A percentile compares a stretch with the other conserved stretches of the same genome.
Conservation (phyloP, 345 rosid species). For the Cardamine chenopodiifolia region DNA sequence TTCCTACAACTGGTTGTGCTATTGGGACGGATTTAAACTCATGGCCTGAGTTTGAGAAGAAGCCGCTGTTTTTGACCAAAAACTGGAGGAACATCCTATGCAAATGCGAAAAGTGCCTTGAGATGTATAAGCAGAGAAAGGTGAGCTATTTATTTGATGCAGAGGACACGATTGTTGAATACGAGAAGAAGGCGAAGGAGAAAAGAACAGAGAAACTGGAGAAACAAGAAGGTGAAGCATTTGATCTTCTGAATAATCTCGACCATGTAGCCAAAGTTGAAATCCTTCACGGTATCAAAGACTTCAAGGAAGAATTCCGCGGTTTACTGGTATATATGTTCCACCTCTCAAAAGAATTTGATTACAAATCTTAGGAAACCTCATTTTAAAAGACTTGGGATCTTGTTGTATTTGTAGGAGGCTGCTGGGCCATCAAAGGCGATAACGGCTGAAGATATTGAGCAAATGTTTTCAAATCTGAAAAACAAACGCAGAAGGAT, state of each 20-base stretch:
- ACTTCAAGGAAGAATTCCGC: slow-evolving; percentile 71
- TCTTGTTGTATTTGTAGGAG: slow-evolving; percentile 50
- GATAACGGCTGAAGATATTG: slow-evolving; percentile 76
- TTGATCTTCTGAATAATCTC: slow-evolving; percentile 63
- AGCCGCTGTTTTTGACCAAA: slow-evolving; percentile 79
- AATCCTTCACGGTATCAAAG: slow-evolving; percentile 81
- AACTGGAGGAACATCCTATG: slow-evolving; percentile 86
- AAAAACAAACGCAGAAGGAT: slow-evolving; percentile 75
- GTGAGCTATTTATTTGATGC: slow-evolving; percentile 68
- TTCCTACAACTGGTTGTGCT: slow-evolving; percentile 44
- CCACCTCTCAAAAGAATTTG: not conserved
- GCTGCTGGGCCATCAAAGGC: slow-evolving; percentile 82
- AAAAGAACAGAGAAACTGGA: slow-evolving; percentile 89
- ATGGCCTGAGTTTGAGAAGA: slow-evolving; percentile 45
- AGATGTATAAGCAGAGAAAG: slow-evolving; percentile 61
- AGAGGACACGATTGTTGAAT: slow-evolving; percentile 88
- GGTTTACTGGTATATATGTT: slow-evolving; percentile 63
- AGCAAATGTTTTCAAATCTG: slow-evolving; percentile 87
- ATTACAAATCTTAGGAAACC: not conserved
- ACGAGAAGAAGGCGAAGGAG: slow-evolving; percentile 83
- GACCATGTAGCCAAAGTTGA: slow-evolving; percentile 94
- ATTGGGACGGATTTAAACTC: slow-evolving; percentile 43
- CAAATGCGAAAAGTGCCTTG: slow-evolving; percentile 71
- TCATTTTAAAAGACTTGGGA: slow-evolving; percentile 4
- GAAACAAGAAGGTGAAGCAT: slow-evolving; percentile 75